phyloP scores from a whole-genome alignment of 139 green algal species.

The Micromonas pusilla region DNA sequence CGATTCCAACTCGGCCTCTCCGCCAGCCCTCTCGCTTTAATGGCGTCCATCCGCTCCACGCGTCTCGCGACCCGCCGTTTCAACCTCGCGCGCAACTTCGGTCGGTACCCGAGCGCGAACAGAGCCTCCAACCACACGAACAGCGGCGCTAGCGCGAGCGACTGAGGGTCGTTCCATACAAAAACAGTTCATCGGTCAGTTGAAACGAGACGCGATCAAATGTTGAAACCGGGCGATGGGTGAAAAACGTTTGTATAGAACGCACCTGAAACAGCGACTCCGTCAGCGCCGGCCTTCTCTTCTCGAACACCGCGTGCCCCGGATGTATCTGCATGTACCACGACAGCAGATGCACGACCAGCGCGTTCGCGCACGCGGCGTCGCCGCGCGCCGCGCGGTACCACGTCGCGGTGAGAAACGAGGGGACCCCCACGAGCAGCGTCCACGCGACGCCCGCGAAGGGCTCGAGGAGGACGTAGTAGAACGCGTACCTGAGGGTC shows the following conservation, averaged over 20 bases:
- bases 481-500: conserved; percentile 38
- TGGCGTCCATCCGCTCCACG: background rate
- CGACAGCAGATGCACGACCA: conserved; percentile 47
- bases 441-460: conserved; percentile 65
- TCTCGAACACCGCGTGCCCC: conserved; percentile 66
- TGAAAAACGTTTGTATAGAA: too few species aligned
- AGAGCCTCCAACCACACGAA: conserved; percentile 83
- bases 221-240: too few species aligned
- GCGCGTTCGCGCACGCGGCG: conserved; percentile 46
- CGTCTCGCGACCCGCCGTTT: background rate
- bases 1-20: too few species aligned
- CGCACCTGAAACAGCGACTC: conserved; percentile 73
- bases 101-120: conserved; percentile 56
- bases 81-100: conserved; percentile 4
- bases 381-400: conserved; percentile 31
- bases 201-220: too few species aligned
- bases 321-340: conserved; percentile 58
- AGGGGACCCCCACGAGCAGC: background rate
- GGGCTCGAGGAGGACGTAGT: conserved; percentile 61
- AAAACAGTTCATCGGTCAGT: too few species aligned
- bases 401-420: background rate
- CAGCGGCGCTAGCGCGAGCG: conserved; percentile 57
- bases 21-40: too few species aligned
- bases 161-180: too few species aligned
- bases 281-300: conserved; percentile 63